Conservation (phyloP, 2,329 filamentous ascomycete genomes). For the Aspergillus sojae region DNA sequence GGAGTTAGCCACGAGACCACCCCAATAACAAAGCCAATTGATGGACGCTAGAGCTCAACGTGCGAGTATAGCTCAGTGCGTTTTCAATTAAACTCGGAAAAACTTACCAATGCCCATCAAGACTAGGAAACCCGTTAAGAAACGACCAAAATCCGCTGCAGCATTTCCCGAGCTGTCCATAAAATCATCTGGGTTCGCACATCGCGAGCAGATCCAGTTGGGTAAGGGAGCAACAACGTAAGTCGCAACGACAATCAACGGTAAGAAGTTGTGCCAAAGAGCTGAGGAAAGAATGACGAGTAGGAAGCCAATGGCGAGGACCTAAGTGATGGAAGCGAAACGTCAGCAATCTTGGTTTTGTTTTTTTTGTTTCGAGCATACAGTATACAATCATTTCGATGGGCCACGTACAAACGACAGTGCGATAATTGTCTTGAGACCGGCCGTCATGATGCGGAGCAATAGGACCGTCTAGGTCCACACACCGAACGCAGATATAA, state of each 20-base stretch:
- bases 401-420: constrained; percentile 79
- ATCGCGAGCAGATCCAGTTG: constrained; percentile 92
- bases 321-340: constrained; percentile 45
- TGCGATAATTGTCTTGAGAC: constrained; percentile 97
- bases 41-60: background rate
- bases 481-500: constrained; percentile 7
- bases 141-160: constrained; percentile 89
- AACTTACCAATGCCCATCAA: constrained; percentile 93
- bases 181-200: constrained; percentile 92
- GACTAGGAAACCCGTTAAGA: constrained; percentile 92
- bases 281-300: constrained; percentile 98
- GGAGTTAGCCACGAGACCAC: constrained; percentile 5
- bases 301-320: constrained; percentile 97
- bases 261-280: constrained; percentile 91
- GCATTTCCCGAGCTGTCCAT: constrained; percentile 81
- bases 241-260: constrained; percentile 91
- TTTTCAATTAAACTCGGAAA: background rate
- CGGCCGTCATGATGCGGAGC: constrained; percentile 65
- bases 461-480: constrained; percentile 25
- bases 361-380: background rate
- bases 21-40: background rate
- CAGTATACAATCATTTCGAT: background rate
- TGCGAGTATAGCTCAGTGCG: background rate
- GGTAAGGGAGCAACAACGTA: constrained; percentile 92
- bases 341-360: constrained; percentile 1